Evolutionary conservation across 805 yeast species (phyloP).

Genomic region (Nematodospora valgi): DNA sequence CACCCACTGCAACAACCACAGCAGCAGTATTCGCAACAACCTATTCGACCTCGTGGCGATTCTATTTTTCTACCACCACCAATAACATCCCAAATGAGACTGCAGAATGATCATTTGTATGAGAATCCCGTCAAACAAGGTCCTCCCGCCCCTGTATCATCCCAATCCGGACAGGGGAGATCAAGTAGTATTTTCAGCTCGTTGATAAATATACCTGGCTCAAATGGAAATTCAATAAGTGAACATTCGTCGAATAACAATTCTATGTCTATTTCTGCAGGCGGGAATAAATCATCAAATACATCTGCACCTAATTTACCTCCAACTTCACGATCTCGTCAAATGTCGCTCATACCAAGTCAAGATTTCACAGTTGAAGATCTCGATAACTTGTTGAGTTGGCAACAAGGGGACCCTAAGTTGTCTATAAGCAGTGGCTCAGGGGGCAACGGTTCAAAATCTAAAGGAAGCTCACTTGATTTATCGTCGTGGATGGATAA

Average conservation of each 20-base stretch:
- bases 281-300: constrained; percentile 8
- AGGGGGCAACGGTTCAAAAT: constrained; percentile 12
- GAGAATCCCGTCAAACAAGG: constrained; percentile 6
- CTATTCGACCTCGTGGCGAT: constrained; percentile 33
- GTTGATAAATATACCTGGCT: constrained; percentile 37
- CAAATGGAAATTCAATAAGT: constrained; percentile 30
- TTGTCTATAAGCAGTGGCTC: background rate
- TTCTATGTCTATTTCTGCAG: constrained; percentile 12
- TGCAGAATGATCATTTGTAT: constrained; percentile 8
- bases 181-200: constrained; percentile 39
- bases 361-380: constrained; percentile 22
- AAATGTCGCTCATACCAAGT: constrained; percentile 18
- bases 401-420: constrained; percentile 19
- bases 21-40: constrained; percentile 8
- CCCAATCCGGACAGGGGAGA: constrained; percentile 22
- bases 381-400: constrained; percentile 17
- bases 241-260: constrained; percentile 15
- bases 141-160: constrained; percentile 8
- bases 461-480: constrained; percentile 24
- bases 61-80: constrained; percentile 39
- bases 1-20: constrained; percentile 6
- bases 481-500: constrained; percentile 14
- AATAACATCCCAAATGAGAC: constrained; percentile 15
- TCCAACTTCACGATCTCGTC: constrained; percentile 13
- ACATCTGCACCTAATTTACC: constrained; percentile 5